Conservation (phyloP, 2,329 filamentous ascomycete genomes). For the Cladobotryum protrusum region DNA sequence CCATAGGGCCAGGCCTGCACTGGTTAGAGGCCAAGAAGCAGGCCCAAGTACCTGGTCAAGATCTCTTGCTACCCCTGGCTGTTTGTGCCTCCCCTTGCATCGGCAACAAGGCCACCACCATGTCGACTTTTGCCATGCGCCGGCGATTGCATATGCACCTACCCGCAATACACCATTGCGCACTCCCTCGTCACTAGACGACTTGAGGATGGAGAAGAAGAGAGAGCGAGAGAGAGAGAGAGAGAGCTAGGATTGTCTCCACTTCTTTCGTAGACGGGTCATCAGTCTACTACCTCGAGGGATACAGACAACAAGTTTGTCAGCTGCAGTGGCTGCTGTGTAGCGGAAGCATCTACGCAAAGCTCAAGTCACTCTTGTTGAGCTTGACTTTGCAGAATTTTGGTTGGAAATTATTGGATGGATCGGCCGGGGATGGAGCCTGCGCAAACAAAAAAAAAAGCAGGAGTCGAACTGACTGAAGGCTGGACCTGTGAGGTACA, state of each 20-base stretch:
- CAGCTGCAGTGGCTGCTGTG: constrained; percentile 8
- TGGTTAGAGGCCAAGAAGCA: background rate
- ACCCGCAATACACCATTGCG: constrained; percentile 6
- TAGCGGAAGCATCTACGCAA: constrained; percentile 4
- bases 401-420: constrained; percentile 9
- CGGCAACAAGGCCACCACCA: background rate
- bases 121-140: constrained; percentile 2
- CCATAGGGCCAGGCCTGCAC: background rate
- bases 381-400: background rate
- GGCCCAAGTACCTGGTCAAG: background rate
- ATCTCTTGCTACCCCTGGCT: background rate
- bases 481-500: constrained; percentile 7
- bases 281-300: background rate
- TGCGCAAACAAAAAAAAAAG: background rate
- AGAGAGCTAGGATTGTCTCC: background rate
- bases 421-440: constrained; percentile 2
- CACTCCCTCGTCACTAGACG: background rate
- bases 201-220: background rate
- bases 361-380: constrained; percentile 5
- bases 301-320: constrained; percentile 10
- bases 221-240: background rate
- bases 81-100: constrained; percentile 1
- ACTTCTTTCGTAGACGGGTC: background rate
- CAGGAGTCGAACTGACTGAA: constrained; percentile 2
- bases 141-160: constrained; percentile 7